Conservation (phyloP, 208 protist species). For the Leptomonas seymouri region DNA sequence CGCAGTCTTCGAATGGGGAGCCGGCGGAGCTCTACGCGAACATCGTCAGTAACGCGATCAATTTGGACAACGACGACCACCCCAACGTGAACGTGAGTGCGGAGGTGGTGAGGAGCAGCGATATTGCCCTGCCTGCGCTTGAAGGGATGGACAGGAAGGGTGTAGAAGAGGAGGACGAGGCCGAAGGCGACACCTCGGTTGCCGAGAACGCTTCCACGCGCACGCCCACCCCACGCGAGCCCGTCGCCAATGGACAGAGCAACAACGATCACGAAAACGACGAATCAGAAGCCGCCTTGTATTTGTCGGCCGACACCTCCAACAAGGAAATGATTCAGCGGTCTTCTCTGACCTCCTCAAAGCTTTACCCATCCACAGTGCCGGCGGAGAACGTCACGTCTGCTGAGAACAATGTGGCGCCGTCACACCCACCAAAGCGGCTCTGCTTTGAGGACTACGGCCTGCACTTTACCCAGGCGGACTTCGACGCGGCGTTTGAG, state of each 20-base stretch:
- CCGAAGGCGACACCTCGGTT: neutral
- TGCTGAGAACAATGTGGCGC: neutral
- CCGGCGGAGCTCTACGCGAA: constrained; percentile 1
- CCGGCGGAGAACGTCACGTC: neutral
- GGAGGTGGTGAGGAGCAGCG: neutral
- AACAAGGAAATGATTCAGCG: neutral
- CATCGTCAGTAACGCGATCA: neutral
- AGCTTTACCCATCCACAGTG: constrained; percentile 10
- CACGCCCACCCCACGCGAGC: constrained; percentile 1
- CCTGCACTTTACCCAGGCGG: constrained; percentile 15
- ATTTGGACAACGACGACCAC: constrained; percentile 5
- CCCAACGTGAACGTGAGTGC: neutral
- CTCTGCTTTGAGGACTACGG: constrained; percentile 23
- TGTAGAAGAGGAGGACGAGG: constrained; percentile 1
- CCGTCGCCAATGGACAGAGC: neutral
- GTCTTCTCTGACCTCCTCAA: constrained; percentile 3
- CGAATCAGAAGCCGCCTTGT: neutral
- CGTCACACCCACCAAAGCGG: neutral
- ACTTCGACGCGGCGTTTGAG: constrained; percentile 16
- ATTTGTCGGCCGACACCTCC: neutral
- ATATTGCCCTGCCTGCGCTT: neutral
- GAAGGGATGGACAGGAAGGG: too few species aligned
- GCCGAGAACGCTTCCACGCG: constrained; percentile 10
- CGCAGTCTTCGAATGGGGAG: neutral
- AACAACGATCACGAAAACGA: neutral